A percentile compares a stretch with the other conserved stretches of the same genome.
phyloP scores from a whole-genome alignment of 768 basidiomycete species.

The Cantharellus cinnabarinus region DNA sequence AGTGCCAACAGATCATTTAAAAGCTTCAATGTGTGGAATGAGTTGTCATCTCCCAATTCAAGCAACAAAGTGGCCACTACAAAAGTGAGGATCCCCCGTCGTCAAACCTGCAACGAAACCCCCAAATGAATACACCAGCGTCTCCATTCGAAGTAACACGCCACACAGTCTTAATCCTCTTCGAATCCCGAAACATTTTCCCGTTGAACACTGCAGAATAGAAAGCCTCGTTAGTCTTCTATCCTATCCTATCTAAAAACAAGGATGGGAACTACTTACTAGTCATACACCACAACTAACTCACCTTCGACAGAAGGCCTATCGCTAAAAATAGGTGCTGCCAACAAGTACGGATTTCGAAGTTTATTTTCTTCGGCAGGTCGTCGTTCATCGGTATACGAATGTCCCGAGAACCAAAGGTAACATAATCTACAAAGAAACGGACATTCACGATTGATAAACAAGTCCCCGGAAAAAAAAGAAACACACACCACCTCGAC shows the following conservation, averaged over 20 bases:
- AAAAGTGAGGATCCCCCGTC: neutral
- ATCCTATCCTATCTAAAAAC: too few species aligned
- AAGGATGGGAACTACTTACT: neutral
- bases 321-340: slow-evolving; percentile 4
- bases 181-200: neutral
- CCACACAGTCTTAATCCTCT: slow-evolving; percentile 1
- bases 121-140: neutral
- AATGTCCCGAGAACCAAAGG: neutral
- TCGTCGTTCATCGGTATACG: neutral
- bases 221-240: neutral
- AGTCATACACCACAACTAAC: neutral
- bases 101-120: neutral
- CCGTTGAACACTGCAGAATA: slow-evolving; percentile 3
- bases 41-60: slow-evolving; percentile 1
- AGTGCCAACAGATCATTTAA: too few species aligned
- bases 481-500: neutral
- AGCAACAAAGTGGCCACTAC: slow-evolving; percentile 3
- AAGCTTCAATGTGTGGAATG: neutral
- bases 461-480: neutral
- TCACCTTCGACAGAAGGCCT: slow-evolving; percentile 1
- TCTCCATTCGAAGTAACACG: neutral
- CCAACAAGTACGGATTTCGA: slow-evolving; percentile 5
- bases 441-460: neutral
- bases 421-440: slow-evolving; percentile 3
- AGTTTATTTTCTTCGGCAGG: neutral